phyloP scores from a whole-genome alignment of 805 yeast genomes.

The Sugiyamaella lignohabitans region DNA sequence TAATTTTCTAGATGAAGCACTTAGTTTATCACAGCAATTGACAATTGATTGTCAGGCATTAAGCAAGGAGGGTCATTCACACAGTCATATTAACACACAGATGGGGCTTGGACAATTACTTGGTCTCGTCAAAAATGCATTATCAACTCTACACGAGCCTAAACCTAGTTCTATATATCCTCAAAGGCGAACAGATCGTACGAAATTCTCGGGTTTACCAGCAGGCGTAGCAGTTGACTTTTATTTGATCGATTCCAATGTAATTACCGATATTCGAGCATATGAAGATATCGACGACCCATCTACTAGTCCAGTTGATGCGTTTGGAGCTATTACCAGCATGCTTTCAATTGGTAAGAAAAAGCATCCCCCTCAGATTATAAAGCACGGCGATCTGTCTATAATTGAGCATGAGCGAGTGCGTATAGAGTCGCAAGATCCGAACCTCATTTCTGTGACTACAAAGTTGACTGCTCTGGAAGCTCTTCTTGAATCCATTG shows the following conservation, averaged over 20 bases:
- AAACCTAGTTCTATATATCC: slow-evolving; percentile 12
- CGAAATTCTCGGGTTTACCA: slow-evolving; percentile 14
- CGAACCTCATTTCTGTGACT: slow-evolving; percentile 21
- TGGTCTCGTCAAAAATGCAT: slow-evolving; percentile 8
- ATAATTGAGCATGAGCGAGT: slow-evolving; percentile 20
- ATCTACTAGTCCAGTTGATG: neutral
- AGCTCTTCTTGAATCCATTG: slow-evolving; percentile 16
- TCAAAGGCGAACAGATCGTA: slow-evolving; percentile 6
- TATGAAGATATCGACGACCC: slow-evolving; percentile 10
- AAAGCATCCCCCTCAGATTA: slow-evolving; percentile 1
- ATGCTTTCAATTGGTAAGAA: neutral
- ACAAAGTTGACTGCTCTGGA: slow-evolving; percentile 23
- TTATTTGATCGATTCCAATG: slow-evolving; percentile 17
- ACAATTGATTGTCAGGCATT: neutral
- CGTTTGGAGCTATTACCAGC: neutral
- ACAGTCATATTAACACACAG: slow-evolving; percentile 1
- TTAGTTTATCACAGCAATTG: neutral
- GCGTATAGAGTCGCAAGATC: slow-evolving; percentile 23
- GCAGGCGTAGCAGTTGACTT: slow-evolving; percentile 17
- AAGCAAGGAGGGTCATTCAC: neutral
- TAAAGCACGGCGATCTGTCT: slow-evolving; percentile 13
- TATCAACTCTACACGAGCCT: slow-evolving; percentile 11
- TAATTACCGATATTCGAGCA: slow-evolving; percentile 18
- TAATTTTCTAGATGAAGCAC: slow-evolving; percentile 13
- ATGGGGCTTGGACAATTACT: slow-evolving; percentile 1